These are phyloP conservation scores for Aspergillus piperis DNA, from an alignment of 2,329 filamentous ascomycete species.

Conservation along the genomic window DNA sequence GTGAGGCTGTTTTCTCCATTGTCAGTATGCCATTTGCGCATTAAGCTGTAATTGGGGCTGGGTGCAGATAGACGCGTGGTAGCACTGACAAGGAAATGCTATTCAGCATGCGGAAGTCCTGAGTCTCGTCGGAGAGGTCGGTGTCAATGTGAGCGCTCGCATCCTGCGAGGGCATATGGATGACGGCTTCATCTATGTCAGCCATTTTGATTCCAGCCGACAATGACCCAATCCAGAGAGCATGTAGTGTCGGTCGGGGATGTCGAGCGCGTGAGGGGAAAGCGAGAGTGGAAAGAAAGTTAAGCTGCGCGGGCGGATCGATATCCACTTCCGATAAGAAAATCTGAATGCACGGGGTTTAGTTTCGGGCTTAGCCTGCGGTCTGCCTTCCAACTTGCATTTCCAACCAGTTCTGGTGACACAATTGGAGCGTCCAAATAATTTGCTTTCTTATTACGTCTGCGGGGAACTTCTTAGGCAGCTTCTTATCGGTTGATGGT, in stretches of 20 bases:
- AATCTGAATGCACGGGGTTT: background rate
- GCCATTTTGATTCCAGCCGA: constrained; percentile 36
- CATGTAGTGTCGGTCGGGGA: background rate
- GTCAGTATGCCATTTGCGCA: constrained; percentile 3
- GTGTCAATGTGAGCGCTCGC: constrained; percentile 52
- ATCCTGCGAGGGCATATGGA: constrained; percentile 34
- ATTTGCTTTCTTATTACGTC: no score
- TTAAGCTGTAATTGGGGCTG: background rate
- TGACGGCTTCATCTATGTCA: constrained; percentile 47
- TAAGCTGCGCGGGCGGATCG: constrained; percentile 6
- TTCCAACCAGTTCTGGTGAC: background rate
- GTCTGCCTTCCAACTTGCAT: constrained; percentile 1
- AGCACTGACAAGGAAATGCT: constrained; percentile 53
- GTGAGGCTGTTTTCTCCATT: constrained; percentile 27
- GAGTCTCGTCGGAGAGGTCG: constrained; percentile 74
- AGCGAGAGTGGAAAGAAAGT: background rate
- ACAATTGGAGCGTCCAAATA: background rate
- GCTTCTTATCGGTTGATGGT: no score
- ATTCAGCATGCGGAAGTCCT: constrained; percentile 79
- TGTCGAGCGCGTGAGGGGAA: constrained; percentile 2
- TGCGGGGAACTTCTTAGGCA: no score
- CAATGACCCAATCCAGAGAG: background rate
- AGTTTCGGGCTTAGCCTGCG: background rate
- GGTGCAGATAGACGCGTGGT: background rate
- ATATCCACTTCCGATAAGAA: constrained; percentile 11